These are phyloP conservation scores for Termitomyces sp. DNA, from an alignment of 768 basidiomycete species.

Conservation along the genomic window DNA sequence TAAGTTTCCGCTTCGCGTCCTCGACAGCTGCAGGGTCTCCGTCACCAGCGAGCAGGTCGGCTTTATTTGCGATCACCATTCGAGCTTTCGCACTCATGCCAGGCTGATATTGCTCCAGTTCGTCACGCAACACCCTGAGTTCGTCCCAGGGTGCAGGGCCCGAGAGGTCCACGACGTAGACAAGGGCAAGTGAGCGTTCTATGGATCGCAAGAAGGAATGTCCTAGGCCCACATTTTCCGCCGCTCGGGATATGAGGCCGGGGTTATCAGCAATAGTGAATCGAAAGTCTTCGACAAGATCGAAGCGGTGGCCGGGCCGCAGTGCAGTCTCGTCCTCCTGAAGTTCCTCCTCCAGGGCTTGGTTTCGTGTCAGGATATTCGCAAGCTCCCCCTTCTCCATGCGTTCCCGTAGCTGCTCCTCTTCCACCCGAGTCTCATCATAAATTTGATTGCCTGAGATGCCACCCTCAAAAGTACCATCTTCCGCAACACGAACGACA, in stretches of 20 bases:
- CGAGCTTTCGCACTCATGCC: conserved; percentile 77
- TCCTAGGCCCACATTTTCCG: conserved; percentile 88
- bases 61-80: conserved; percentile 93
- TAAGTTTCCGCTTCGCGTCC: conserved; percentile 57
- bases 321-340: conserved; percentile 15
- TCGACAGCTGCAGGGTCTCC: conserved; percentile 47
- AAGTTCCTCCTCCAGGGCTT: conserved; percentile 25
- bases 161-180: conserved; percentile 90
- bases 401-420: conserved; percentile 39
- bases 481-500: conserved; percentile 79
- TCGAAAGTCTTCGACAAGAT: conserved; percentile 71
- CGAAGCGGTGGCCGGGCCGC: conserved; percentile 50
- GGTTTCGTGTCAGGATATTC: conserved; percentile 50
- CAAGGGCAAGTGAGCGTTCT: conserved; percentile 87
- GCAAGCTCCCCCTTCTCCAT: conserved; percentile 55
- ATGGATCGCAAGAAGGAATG: conserved; percentile 93
- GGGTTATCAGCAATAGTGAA: conserved; percentile 99
- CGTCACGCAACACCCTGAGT: conserved; percentile 67
- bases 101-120: conserved; percentile 78
- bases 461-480: conserved; percentile 72
- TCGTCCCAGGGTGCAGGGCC: conserved; percentile 75
- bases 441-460: conserved; percentile 48
- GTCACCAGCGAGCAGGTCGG: conserved; percentile 70
- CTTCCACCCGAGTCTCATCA: conserved; percentile 67
- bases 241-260: conserved; percentile 81